Conservation (phyloP, 345 rosid species). For the Lumnitzera racemosa region DNA sequence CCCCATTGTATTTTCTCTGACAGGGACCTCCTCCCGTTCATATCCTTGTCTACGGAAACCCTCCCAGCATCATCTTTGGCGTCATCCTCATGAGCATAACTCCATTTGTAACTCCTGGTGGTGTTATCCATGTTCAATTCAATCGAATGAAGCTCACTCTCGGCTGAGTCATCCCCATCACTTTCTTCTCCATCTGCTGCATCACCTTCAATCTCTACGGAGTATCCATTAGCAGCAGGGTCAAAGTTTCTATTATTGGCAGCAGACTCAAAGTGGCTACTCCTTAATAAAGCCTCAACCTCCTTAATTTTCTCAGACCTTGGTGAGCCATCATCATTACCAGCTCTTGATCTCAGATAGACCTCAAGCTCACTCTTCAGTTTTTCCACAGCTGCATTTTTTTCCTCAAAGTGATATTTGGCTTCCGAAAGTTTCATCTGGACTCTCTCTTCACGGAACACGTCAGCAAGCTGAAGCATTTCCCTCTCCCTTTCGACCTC, state of each 20-base stretch:
- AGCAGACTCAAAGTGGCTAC: conserved; percentile 17
- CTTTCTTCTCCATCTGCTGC: conserved; percentile 24
- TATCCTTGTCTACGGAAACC: conserved; percentile 30
- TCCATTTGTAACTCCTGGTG: conserved; percentile 70
- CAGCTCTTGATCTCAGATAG: conserved; percentile 27
- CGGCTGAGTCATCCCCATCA: conserved; percentile 55
- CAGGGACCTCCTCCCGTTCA: conserved; percentile 35
- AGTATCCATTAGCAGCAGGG: neutral
- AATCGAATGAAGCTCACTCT: conserved; percentile 86
- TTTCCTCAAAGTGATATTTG: conserved; percentile 74
- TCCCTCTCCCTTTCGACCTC: conserved; percentile 93
- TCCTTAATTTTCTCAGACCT: conserved; percentile 37
- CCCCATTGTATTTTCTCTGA: conserved; percentile 62
- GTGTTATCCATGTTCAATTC: conserved; percentile 78
- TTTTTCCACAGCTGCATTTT: conserved; percentile 66
- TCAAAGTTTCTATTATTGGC: conserved; percentile 6
- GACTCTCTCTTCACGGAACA: conserved; percentile 85
- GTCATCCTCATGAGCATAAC: conserved; percentile 43
- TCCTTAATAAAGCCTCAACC: conserved; percentile 45
- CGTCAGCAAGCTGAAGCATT: conserved; percentile 92
- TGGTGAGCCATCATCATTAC: conserved; percentile 26
- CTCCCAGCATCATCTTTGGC: conserved; percentile 25
- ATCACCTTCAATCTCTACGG: conserved; percentile 9
- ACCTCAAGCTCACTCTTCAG: conserved; percentile 61
- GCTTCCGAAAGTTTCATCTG: conserved; percentile 97